Evolutionary conservation across 495 filamentous ascomycete genomes (phyloP), one percentile per base, ranked within the genome.

Genomic region (Bacidia gigantensis): DNA sequence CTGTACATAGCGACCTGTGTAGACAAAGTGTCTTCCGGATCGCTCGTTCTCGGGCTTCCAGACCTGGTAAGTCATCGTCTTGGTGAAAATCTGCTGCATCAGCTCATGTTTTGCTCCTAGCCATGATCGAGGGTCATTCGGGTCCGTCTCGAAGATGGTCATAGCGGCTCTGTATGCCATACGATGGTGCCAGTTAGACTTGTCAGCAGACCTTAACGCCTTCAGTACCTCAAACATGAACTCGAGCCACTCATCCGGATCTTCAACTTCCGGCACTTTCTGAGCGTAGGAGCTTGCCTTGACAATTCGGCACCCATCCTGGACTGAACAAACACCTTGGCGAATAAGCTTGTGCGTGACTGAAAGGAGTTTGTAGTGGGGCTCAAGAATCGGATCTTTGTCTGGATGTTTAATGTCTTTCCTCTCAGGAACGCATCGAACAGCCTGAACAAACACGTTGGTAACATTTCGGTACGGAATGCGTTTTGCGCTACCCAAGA

Each of bases 171-270:
- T 81, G 45, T 79, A 77, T 56, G 85, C 83, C 71, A 99, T 87
- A 1, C 92, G 84, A 60, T 99, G 92, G 63, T 99, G 92, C 92
- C 92, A 99, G 60, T 94, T 88, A 2, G 84, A 81, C 67, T 95
- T 95, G 61, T 99, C 92, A 21, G 86, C 87, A 45, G 77, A 79
- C 54, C 86, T 83, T 49, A 97, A 75, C 46, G 78, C 76, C 49
- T 78, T 81, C 45, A 97, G 67, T 2, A 82, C 78, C 46, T 79
- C 72, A 10, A 92, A 73, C 22, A 90, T 75, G 57, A 86, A 93
- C 11, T 71, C 60, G 45, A 86, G 80, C 85, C 90, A 98, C 14
- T 74, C 73, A 26, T 81, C 80, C 11, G 66, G 54, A 23, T 80
- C 77, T 24, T 73, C 63, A 2, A 76, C 70, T 2, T 64, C 51